phyloP scores from a whole-genome alignment of 257 asterid genomes.

The Nicotiana undulata region DNA sequence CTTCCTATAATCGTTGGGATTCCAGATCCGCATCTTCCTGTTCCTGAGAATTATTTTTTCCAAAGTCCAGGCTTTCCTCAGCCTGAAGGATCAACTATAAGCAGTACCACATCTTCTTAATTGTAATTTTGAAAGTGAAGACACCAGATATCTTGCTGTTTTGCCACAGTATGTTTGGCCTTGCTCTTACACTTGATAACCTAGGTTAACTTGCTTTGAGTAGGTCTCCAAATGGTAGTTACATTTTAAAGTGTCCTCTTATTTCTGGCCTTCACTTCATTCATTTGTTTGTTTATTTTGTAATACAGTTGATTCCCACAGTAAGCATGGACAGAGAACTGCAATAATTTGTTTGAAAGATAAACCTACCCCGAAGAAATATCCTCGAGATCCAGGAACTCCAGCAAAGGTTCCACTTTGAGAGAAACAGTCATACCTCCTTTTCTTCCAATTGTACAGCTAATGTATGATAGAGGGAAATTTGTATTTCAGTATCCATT shows the following conservation, averaged over 20 bases:
- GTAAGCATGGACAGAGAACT: slow-evolving; percentile 86
- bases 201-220: not conserved
- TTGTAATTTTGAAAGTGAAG: not conserved
- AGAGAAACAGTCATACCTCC: slow-evolving; percentile 7
- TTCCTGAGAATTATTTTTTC: not conserved
- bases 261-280: not conserved
- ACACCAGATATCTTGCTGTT: not conserved
- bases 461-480: not conserved
- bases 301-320: slow-evolving; percentile 76
- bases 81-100: not conserved
- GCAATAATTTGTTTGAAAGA: slow-evolving; percentile 70
- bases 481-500: not conserved
- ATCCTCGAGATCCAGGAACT: slow-evolving; percentile 81
- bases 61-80: not conserved
- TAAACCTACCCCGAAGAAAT: slow-evolving; percentile 67
- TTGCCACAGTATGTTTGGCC: not conserved
- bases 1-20: not conserved
- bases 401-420: slow-evolving; percentile 78
- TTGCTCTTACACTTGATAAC: not conserved
- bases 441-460: slow-evolving; percentile 1
- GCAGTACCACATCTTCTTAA: not conserved
- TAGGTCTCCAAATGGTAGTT: not conserved
- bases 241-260: not conserved
- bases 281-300: not conserved
- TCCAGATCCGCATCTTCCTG: not conserved